phyloP scores from a whole-genome alignment of 2,329 filamentous ascomycete species.

The Sporothrix euskadiensis region DNA sequence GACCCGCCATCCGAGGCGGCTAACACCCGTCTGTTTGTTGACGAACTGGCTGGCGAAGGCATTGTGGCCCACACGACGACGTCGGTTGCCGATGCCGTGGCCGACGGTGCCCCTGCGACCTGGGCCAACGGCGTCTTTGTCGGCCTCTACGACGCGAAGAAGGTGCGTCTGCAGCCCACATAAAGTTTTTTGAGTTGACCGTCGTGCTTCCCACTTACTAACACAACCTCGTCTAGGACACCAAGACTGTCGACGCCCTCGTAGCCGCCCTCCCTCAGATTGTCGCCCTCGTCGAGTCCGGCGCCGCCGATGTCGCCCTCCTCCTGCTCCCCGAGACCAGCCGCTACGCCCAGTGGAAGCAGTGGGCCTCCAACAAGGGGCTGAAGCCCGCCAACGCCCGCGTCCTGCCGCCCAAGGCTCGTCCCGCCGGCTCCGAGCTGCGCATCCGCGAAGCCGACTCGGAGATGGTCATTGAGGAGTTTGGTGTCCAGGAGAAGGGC shows the following conservation, averaged over 20 bases:
- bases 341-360: constrained; percentile 41
- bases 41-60: constrained; percentile 45
- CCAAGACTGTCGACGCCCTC: constrained; percentile 47
- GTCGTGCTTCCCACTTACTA: neutral
- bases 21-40: constrained; percentile 46
- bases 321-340: constrained; percentile 55
- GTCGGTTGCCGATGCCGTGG: constrained; percentile 47
- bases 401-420: constrained; percentile 14
- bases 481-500: constrained; percentile 28
- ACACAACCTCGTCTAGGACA: constrained; percentile 40
- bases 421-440: constrained; percentile 35
- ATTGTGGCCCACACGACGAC: constrained; percentile 32
- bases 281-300: constrained; percentile 47
- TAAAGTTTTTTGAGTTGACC: neutral
- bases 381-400: constrained; percentile 34
- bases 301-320: constrained; percentile 58
- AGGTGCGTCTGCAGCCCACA: constrained; percentile 39
- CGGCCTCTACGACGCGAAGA: constrained; percentile 47
- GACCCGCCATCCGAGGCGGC: constrained; percentile 48
- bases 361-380: constrained; percentile 45
- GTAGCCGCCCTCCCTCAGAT: constrained; percentile 49
- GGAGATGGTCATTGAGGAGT: constrained; percentile 49
- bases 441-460: constrained; percentile 47
- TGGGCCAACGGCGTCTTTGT: constrained; percentile 49
- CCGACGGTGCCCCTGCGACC: constrained; percentile 34